Base-by-base conservation (phyloP, 2,329 filamentous ascomycete genomes). In the Stagonosporopsis tanaceti region DNA sequence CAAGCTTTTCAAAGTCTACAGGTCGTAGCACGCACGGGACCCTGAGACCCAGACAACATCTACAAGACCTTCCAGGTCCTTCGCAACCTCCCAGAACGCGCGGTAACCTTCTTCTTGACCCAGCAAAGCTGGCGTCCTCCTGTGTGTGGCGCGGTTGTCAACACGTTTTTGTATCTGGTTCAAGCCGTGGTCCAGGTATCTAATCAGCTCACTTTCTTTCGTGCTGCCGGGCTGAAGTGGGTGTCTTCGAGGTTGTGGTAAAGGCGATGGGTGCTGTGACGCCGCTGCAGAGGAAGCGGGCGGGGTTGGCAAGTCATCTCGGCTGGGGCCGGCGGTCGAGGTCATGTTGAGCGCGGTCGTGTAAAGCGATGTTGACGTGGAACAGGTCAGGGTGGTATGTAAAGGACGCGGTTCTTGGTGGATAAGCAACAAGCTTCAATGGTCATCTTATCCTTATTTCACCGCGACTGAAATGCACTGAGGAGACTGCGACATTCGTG, bases 11-110 rank as follows among this genome's bases (percentile, higher is more conserved):
- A 24, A 27, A 17, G 9, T 24, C 15, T 5, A 14, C n/a, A 8
- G 6, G 3, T 22, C 2, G 9, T 14, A 28, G 44, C 28, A 82
- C 91, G 73, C 81, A 93, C 92, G 92, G 22, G 93, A 97, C 9
- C 90, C 92, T 28, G 89, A 92, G 22, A 92, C 84, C 94, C 94
- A 98, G 5, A 97, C 78, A 7, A 96, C 84, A 74, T 96, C 89
- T 15, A 96, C 78, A 12, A 97, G 73, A 6, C 83, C 82, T 53
- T 93, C 90, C 0, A 96, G 76, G 69, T 97, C 92, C 54, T 80
- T 85, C 51, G 87, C 91, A 4, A 92, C 84, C 69, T 93, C 89
- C 47, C 80, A 81, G 73, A 94, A 90, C 48, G 77, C 85, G 51
- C 80, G 79, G 62, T 89, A 89, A 1, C 85, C 85, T 32, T 76